Conservation (phyloP, 1,284 basidiomycete species). For the Cutaneotrichosporon dermatis region DNA sequence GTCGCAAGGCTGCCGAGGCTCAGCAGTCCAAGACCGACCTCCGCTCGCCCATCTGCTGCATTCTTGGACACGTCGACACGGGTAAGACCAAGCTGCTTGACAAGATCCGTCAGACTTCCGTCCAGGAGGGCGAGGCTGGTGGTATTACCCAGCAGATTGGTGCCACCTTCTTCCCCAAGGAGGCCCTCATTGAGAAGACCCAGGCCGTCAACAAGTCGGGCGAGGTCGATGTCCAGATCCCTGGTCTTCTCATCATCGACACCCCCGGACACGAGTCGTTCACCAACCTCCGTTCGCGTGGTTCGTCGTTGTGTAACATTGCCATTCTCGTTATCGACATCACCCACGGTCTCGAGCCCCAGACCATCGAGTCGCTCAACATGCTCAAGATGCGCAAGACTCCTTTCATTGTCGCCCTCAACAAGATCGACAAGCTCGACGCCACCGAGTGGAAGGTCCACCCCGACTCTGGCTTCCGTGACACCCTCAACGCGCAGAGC, state of each 20-base stretch:
- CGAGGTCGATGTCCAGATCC: conserved; percentile 88
- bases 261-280: conserved; percentile 99
- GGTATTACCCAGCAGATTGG: conserved; percentile 99
- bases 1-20: conserved; percentile 80
- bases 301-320: conserved; percentile 97
- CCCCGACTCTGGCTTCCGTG: conserved; percentile 86
- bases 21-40: conserved; percentile 84
- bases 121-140: conserved; percentile 98
- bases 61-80: conserved; percentile 98
- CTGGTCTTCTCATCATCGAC: conserved; percentile 94
- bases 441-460: conserved; percentile 81
- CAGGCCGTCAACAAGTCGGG: conserved; percentile 82
- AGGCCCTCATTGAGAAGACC: conserved; percentile 93
- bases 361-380: conserved; percentile 94
- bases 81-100: conserved; percentile 98
- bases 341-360: conserved; percentile 96
- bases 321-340: conserved; percentile 99
- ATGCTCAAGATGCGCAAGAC: conserved; percentile 91
- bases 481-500: conserved; percentile 82
- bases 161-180: conserved; percentile 99
- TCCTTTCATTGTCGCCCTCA: conserved; percentile 97
- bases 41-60: conserved; percentile 97
- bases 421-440: conserved; percentile 58
- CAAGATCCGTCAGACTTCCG: conserved; percentile 99
- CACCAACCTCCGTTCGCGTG: conserved; percentile 92